Conservation (phyloP, 345 rosid species). For the Pugionium cornutum region DNA sequence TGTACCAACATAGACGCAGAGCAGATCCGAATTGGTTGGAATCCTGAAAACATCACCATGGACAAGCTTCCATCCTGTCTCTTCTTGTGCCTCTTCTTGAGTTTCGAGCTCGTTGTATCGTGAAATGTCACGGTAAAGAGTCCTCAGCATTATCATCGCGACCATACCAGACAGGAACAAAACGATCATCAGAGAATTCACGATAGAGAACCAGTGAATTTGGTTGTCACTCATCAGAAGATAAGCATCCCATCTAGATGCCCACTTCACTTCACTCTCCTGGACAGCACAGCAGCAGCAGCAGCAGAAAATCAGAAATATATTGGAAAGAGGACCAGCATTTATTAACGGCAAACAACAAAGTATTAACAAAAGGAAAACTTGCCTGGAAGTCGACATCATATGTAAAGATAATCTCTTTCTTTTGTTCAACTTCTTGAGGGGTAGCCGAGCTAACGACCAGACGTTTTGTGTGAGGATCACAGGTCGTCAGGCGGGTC, state of each 20-base stretch:
- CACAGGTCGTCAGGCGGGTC: conserved; percentile 83
- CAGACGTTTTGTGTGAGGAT: conserved; percentile 72
- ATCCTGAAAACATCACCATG: conserved; percentile 76
- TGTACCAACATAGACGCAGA: conserved; percentile 75
- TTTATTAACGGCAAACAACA: neutral
- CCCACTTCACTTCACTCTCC: conserved; percentile 93
- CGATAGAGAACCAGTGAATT: conserved; percentile 48
- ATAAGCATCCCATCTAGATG: conserved; percentile 89
- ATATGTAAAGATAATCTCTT: conserved; percentile 85
- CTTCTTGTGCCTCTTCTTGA: conserved; percentile 27
- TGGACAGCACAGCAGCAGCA: conserved; percentile 36
- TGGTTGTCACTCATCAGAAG: conserved; percentile 50
- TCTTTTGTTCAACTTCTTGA: conserved; percentile 82
- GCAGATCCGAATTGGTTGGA: conserved; percentile 65
- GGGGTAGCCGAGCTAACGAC: conserved; percentile 86
- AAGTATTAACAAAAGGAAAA: neutral
- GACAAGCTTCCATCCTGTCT: too few species aligned
- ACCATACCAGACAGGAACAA: conserved; percentile 88
- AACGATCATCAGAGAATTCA: conserved; percentile 84
- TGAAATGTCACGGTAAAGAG: conserved; percentile 82
- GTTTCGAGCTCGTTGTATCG: conserved; percentile 84
- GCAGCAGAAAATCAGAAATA: conserved; percentile 19
- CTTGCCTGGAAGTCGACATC: conserved; percentile 89
- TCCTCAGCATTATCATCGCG: conserved; percentile 88
- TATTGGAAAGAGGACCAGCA: neutral